Evolutionary conservation across 352 stramenopile genomes (phyloP).

Genomic region (Pseudoperonospora humuli): DNA sequence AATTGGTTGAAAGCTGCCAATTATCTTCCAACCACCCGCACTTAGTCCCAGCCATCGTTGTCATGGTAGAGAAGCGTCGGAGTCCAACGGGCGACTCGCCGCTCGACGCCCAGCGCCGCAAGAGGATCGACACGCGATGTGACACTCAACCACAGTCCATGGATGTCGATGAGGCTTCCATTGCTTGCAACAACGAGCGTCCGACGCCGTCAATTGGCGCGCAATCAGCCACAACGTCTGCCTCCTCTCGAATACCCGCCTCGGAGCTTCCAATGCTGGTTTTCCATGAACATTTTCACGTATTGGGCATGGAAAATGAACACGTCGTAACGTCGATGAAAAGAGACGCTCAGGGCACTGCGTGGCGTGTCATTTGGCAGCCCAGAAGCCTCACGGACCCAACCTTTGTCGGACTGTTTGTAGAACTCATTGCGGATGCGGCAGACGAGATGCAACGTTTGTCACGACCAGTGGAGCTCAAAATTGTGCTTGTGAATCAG

Average conservation of each 20-base stretch:
- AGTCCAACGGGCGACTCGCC: conserved; percentile 22
- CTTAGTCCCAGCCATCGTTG: neutral
- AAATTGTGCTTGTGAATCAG: conserved; percentile 41
- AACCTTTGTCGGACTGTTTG: conserved; percentile 48
- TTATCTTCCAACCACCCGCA: conserved; percentile 23
- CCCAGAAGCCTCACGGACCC: conserved; percentile 36
- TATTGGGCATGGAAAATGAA: conserved; percentile 30
- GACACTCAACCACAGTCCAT: conserved; percentile 6
- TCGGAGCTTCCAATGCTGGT: conserved; percentile 9
- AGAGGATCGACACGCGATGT: conserved; percentile 18
- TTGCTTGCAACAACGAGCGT: neutral
- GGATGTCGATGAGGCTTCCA: conserved; percentile 4
- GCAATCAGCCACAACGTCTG: conserved; percentile 15
- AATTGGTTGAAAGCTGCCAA: conserved; percentile 24
- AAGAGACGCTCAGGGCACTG: conserved; percentile 29
- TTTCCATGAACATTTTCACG: conserved; percentile 33
- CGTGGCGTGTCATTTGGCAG: conserved; percentile 65
- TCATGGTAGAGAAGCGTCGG: conserved; percentile 47
- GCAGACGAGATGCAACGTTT: too few species aligned
- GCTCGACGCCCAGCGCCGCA: conserved; percentile 18
- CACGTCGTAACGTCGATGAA: conserved; percentile 23
- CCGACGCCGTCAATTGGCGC: conserved; percentile 1
- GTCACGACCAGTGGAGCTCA: conserved; percentile 21
- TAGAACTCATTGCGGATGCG: conserved; percentile 5
- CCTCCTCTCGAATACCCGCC: conserved; percentile 3